Evolutionary conservation across 1,284 basidiomycete species (phyloP), one percentile per base, ranked within the genome.

Genomic region (Garcileccinum viscosum): DNA sequence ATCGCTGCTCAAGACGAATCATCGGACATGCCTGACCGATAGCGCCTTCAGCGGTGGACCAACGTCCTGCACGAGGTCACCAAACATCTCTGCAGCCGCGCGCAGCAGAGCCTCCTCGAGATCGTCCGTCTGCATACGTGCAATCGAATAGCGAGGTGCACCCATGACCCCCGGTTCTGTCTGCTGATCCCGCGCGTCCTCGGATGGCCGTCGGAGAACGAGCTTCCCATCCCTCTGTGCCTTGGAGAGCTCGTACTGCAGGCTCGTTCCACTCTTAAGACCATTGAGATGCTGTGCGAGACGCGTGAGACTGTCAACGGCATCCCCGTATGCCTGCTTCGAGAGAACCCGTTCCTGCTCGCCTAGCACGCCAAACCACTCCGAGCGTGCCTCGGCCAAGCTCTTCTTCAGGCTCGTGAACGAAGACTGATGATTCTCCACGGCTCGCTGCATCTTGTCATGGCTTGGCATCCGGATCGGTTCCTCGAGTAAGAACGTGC

Each of bases 211-310:
- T 70, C 74, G 77, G 63, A 87, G 71, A 22, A 82, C 77, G 53
- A 89, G 77, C 67, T 84, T 87, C 33, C 86, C 88, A 14, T 90
- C 87, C 11, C 87, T 81, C 32, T 89, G 88, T 1, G 92, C 92
- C 74, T 86, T 87, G 24, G 92, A 89, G 40, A 98, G 81, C 63
- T 96, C 93, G 69, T 92, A 90, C 76, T 97, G 95, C 37, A 98
- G 80, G 38, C 89, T 87, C 4, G 93, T 95, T 1, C 95, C 93
- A 69, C 93, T 91, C 60, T 96, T 83, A 68, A 98, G 82, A 27
- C 96, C 95, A 64, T 93, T 95, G 53, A 98, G 82, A 82, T 98
- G 96, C 77, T 98, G 96, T 1, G 94, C 96, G 5, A 98, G 87
- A 22, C 95, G 85, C 70, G 93, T 96, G 75, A 98, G 84, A 71